Evolutionary conservation across 495 filamentous ascomycete species (phyloP).

Genomic region (Friedmanniomyces simplex): DNA sequence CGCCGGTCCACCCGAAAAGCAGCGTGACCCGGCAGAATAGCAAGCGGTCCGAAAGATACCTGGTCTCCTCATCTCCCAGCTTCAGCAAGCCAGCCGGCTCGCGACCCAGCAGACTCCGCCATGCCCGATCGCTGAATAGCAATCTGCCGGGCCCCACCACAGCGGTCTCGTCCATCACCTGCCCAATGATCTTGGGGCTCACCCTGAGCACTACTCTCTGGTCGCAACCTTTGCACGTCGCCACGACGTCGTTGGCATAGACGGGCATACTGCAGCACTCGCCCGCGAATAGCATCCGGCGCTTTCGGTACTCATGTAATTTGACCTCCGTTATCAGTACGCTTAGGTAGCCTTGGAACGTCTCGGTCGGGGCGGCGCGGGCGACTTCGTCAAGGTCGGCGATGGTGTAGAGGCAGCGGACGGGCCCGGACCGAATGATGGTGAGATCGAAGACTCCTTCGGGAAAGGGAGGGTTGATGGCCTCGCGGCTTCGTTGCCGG

Average conservation of each 20-base stretch:
- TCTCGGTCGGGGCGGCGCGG: conserved; percentile 20
- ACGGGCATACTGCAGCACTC: conserved; percentile 52
- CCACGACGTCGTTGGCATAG: conserved; percentile 39
- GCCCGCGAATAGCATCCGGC: conserved; percentile 42
- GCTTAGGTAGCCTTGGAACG: conserved; percentile 50
- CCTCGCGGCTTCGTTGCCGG: conserved; percentile 42
- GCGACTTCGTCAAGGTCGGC: conserved; percentile 50
- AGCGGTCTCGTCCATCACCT: conserved; percentile 47
- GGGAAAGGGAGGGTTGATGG: conserved; percentile 44
- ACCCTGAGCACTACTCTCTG: conserved; percentile 35
- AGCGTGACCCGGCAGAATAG: conserved; percentile 43
- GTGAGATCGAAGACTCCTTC: conserved; percentile 43
- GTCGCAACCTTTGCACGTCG: conserved; percentile 45
- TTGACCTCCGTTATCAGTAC: conserved; percentile 46
- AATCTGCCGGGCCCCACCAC: conserved; percentile 39
- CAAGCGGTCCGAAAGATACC: conserved; percentile 40
- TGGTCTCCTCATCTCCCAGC: conserved; percentile 25
- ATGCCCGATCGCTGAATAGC: conserved; percentile 43
- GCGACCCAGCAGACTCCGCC: conserved; percentile 43
- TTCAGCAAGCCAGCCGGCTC: conserved; percentile 27
- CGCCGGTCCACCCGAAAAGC: conserved; percentile 38
- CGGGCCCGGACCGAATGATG: conserved; percentile 32
- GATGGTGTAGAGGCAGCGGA: conserved; percentile 45
- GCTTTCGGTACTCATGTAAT: conserved; percentile 36
- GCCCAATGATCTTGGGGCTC: conserved; percentile 46